These are phyloP conservation scores for Actinomortierella wolfii DNA, from an alignment of 371 early-diverging fungal genomes.

Conservation along the genomic window DNA sequence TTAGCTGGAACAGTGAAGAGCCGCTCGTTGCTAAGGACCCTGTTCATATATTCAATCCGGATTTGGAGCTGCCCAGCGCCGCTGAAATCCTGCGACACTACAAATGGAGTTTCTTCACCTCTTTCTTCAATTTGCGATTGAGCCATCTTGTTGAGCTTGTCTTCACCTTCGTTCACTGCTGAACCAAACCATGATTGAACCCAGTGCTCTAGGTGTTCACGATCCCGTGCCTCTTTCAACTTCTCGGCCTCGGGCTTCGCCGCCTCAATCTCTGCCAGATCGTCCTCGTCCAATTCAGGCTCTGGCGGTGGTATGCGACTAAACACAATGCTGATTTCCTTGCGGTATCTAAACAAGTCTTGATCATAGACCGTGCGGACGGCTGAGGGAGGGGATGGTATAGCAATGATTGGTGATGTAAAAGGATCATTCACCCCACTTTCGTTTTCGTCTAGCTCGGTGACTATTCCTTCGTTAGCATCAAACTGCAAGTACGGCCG, in stretches of 20 bases:
- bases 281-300: conserved; percentile 13
- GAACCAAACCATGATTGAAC: conserved; percentile 10
- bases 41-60: conserved; percentile 14
- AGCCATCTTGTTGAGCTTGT: no score
- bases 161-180: not conserved
- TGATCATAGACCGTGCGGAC: not conserved
- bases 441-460: no score
- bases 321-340: not conserved
- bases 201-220: not conserved
- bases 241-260: conserved; percentile 1
- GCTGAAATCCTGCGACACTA: not conserved
- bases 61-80: conserved; percentile 8
- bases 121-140: not conserved
- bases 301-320: no score
- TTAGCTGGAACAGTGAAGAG: conserved; percentile 16
- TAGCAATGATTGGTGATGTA: no score
- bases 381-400: no score
- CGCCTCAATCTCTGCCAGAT: conserved; percentile 18
- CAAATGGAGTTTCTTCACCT: not conserved
- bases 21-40: not conserved
- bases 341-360: not conserved
- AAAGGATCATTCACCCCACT: no score
- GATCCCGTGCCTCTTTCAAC: conserved; percentile 1
- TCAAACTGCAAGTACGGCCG: not conserved
- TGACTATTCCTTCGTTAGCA: not conserved